Conservation (phyloP, 2,329 filamentous ascomycete species). For the Penicillium crustosum region DNA sequence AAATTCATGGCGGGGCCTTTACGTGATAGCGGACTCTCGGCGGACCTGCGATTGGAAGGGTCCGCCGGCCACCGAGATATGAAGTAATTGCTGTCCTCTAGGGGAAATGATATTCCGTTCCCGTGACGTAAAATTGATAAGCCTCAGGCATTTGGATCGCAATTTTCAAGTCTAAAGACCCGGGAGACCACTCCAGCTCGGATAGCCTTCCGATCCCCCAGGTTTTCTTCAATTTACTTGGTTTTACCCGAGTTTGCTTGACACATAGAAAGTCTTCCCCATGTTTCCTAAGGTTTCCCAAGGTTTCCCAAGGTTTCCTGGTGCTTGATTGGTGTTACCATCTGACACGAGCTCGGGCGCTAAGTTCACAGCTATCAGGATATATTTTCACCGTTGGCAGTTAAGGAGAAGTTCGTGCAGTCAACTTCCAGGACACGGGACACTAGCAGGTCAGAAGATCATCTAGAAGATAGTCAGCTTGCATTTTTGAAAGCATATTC, state of each 20-base stretch:
- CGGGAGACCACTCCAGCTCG: background rate
- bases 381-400: background rate
- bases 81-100: slow-evolving; percentile 17
- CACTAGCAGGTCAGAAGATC: slow-evolving; percentile 2
- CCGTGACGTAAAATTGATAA: background rate
- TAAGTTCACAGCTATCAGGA: background rate
- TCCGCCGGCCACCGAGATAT: slow-evolving; percentile 18
- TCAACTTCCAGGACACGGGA: background rate
- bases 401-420: background rate
- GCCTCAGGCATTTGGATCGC: background rate
- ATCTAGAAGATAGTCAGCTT: background rate
- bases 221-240: background rate
- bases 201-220: background rate
- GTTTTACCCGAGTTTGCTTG: background rate
- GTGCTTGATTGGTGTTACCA: background rate
- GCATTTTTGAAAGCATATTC: background rate
- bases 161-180: too few species aligned
- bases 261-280: background rate
- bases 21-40: slow-evolving; percentile 26
- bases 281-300: background rate
- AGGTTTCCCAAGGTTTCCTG: background rate
- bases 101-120: slow-evolving; percentile 18
- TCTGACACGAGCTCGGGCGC: slow-evolving; percentile 1
- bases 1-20: slow-evolving; percentile 16
- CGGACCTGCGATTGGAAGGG: slow-evolving; percentile 25